Evolutionary conservation across 805 yeast genomes (phyloP).

Genomic region (Wickerhamomyces chambardii): DNA sequence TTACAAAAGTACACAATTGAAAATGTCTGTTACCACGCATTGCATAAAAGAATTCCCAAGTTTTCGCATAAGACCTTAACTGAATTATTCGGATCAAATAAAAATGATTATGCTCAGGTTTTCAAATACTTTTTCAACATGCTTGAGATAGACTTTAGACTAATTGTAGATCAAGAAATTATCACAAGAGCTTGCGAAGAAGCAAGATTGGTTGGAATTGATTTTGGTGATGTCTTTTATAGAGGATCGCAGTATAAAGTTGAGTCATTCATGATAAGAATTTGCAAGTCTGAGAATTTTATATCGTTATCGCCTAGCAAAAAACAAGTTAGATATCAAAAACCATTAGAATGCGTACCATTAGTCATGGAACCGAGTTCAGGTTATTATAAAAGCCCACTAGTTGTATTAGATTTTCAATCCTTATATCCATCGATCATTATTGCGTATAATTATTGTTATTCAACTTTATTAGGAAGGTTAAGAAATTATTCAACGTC

Average conservation of each 20-base stretch:
- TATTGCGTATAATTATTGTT: conserved; percentile 87
- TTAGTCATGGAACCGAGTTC: conserved; percentile 90
- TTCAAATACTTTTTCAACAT: conserved; percentile 38
- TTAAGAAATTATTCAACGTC: conserved; percentile 37
- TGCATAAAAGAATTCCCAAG: conserved; percentile 63
- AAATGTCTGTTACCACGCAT: conserved; percentile 57
- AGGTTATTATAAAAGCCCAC: conserved; percentile 77
- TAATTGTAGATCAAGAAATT: conserved; percentile 47
- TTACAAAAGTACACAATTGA: conserved; percentile 69
- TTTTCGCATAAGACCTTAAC: conserved; percentile 42
- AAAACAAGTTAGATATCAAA: conserved; percentile 71
- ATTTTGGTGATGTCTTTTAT: conserved; percentile 77
- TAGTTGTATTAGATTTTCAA: conserved; percentile 87
- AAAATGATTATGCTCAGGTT: conserved; percentile 22
- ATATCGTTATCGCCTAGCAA: conserved; percentile 73
- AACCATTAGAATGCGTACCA: conserved; percentile 81
- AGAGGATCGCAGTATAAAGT: conserved; percentile 94
- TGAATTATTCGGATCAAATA: conserved; percentile 26
- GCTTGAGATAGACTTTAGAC: conserved; percentile 29
- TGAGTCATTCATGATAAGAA: conserved; percentile 70
- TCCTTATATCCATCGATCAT: conserved; percentile 89
- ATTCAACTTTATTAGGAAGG: conserved; percentile 61
- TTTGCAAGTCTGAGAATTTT: conserved; percentile 70
- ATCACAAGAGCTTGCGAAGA: conserved; percentile 70
- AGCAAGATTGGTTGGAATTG: conserved; percentile 81